Conservation (phyloP, 495 filamentous ascomycete species). For the Aspergillus cristatus region DNA sequence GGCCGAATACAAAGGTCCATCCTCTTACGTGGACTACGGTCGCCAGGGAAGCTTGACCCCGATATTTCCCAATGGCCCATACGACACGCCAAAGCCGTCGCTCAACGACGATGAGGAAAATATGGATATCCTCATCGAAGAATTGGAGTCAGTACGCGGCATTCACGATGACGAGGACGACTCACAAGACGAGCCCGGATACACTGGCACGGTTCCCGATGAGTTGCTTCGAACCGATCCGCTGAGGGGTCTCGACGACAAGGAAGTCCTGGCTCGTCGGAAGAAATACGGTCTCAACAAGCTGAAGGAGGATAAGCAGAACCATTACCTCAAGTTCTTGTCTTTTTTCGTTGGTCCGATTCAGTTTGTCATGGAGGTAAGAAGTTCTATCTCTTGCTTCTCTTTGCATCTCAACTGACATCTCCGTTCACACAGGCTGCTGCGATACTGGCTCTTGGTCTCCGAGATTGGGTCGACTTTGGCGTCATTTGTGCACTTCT, state of each 20-base stretch:
- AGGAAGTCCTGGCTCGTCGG: conserved; percentile 58
- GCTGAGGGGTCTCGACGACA: conserved; percentile 56
- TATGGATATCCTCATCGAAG: conserved; percentile 74
- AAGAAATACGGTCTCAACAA: conserved; percentile 79
- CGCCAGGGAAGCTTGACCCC: neutral
- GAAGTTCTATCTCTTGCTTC: neutral
- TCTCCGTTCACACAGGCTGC: conserved; percentile 43
- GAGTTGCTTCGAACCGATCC: conserved; percentile 64
- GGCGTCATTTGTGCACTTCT: conserved; percentile 69
- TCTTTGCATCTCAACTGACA: neutral
- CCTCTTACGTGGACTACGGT: too few relatives aligned
- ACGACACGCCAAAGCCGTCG: conserved; percentile 22
- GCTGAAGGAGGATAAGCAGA: conserved; percentile 85
- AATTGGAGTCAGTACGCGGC: conserved; percentile 70
- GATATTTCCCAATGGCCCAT: neutral
- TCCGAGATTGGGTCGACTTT: conserved; percentile 70
- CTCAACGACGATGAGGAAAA: conserved; percentile 60
- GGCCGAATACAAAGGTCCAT: too few relatives aligned
- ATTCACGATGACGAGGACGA: conserved; percentile 45
- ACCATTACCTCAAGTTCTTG: conserved; percentile 74
- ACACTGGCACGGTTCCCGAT: conserved; percentile 47
- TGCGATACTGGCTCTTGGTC: conserved; percentile 65
- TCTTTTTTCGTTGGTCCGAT: conserved; percentile 83
- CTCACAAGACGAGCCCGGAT: conserved; percentile 10
- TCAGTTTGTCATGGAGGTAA: conserved; percentile 89